Evolutionary conservation across 2,329 filamentous ascomycete genomes (phyloP).

Genomic region (Bisporella sp.): DNA sequence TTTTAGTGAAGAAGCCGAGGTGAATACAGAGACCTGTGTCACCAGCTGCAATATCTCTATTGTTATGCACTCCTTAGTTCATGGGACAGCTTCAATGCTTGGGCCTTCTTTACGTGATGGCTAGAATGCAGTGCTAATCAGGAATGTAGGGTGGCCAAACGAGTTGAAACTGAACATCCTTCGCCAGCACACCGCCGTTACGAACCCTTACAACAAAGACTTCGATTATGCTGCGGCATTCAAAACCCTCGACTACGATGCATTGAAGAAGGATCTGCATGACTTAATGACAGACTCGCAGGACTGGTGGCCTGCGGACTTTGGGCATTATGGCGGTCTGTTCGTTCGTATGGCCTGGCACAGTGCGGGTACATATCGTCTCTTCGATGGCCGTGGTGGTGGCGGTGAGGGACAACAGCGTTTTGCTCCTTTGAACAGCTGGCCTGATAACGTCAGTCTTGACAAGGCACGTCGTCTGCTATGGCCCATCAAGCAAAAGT

Average conservation of each 20-base stretch:
- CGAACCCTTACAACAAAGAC: slow-evolving; percentile 54
- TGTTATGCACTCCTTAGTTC: neutral
- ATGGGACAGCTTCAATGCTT: neutral
- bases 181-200: slow-evolving; percentile 58
- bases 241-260: slow-evolving; percentile 63
- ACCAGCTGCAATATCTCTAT: neutral
- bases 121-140: too few relatives aligned
- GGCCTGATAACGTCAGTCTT: slow-evolving; percentile 72
- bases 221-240: slow-evolving; percentile 70
- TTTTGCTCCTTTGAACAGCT: slow-evolving; percentile 75
- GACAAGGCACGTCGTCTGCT: slow-evolving; percentile 76
- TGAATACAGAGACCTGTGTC: neutral
- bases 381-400: slow-evolving; percentile 67
- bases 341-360: slow-evolving; percentile 82
- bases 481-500: slow-evolving; percentile 81
- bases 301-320: slow-evolving; percentile 77
- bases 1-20: neutral
- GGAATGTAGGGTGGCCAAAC: slow-evolving; percentile 54
- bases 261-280: slow-evolving; percentile 66
- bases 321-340: slow-evolving; percentile 73
- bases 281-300: slow-evolving; percentile 71
- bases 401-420: slow-evolving; percentile 70
- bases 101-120: neutral
- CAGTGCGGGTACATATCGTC: slow-evolving; percentile 71
- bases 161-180: slow-evolving; percentile 63